A percentile compares a stretch with the other conserved stretches of the same genome.
Evolutionary conservation across 768 basidiomycete species (phyloP).

Genomic region (Boletus barrowsii): DNA sequence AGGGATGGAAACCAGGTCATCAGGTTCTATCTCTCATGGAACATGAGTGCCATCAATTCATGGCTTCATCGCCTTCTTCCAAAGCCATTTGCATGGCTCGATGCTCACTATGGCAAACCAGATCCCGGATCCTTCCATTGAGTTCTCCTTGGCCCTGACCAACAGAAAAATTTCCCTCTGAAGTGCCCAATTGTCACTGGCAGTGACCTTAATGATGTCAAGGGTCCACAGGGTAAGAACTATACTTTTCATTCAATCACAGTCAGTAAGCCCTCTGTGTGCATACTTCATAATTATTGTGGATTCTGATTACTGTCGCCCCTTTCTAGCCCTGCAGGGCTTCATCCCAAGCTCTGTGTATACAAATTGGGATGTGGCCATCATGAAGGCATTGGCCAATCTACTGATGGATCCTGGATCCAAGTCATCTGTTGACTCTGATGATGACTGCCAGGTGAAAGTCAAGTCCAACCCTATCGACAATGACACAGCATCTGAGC

Average conservation of each 20-base stretch:
- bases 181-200: neutral
- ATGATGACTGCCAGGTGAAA: too few relatives aligned
- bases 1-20: neutral
- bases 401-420: too few relatives aligned
- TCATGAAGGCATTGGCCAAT: neutral
- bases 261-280: neutral
- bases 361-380: neutral
- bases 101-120: neutral
- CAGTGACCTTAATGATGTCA: neutral
- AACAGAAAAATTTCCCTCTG: neutral
- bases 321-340: neutral
- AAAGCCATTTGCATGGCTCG: conserved; percentile 10
- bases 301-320: neutral
- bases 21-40: conserved; percentile 1
- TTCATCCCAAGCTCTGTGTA: neutral
- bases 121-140: neutral
- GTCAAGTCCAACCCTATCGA: too few relatives aligned
- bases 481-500: too few relatives aligned
- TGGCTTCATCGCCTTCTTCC: neutral
- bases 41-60: neutral
- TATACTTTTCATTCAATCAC: neutral
- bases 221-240: neutral
- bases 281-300: neutral
- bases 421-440: too few relatives aligned
- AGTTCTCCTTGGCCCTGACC: neutral